phyloP scores from a whole-genome alignment of 2,329 filamentous ascomycete genomes.

The Penicillium sp. region DNA sequence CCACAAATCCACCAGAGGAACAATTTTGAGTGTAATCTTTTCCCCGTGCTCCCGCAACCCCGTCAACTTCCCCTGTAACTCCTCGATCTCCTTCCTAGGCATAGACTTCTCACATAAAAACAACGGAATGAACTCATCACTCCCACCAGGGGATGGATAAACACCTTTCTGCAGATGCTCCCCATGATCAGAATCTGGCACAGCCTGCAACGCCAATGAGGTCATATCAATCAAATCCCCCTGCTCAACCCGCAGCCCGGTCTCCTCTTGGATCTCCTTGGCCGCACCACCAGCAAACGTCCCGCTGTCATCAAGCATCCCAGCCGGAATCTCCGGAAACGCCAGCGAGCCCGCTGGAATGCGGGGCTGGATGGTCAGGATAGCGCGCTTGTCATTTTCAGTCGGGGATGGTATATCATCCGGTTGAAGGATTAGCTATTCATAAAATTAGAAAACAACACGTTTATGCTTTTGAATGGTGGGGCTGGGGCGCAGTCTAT shows the following conservation, averaged over 20 bases:
- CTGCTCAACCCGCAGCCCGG: conserved; percentile 50
- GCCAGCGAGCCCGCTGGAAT: conserved; percentile 55
- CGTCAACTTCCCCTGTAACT: conserved; percentile 53
- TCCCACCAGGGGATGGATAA: conserved; percentile 56
- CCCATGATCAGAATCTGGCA: conserved; percentile 16
- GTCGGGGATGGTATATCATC: conserved; percentile 44
- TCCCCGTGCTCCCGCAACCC: conserved; percentile 56
- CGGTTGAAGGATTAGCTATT: conserved; percentile 56
- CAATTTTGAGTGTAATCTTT: conserved; percentile 58
- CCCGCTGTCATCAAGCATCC: conserved; percentile 58
- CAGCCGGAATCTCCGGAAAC: conserved; percentile 58
- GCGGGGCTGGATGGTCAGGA: conserved; percentile 58
- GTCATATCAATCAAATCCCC: conserved; percentile 56
- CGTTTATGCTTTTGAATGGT: not conserved
- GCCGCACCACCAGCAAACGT: conserved; percentile 56
- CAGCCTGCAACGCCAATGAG: conserved; percentile 43
- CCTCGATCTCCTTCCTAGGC: conserved; percentile 47
- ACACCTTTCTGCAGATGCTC: conserved; percentile 49
- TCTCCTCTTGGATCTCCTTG: conserved; percentile 58
- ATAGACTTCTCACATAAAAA: conserved; percentile 57
- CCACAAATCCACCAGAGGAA: conserved; percentile 53
- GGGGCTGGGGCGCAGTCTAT: not conserved
- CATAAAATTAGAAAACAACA: not conserved
- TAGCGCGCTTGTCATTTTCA: conserved; percentile 47
- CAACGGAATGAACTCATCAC: conserved; percentile 59